Base-by-base conservation (phyloP, 805 yeast genomes). In the Wickerhamiella sorbophila region DNA sequence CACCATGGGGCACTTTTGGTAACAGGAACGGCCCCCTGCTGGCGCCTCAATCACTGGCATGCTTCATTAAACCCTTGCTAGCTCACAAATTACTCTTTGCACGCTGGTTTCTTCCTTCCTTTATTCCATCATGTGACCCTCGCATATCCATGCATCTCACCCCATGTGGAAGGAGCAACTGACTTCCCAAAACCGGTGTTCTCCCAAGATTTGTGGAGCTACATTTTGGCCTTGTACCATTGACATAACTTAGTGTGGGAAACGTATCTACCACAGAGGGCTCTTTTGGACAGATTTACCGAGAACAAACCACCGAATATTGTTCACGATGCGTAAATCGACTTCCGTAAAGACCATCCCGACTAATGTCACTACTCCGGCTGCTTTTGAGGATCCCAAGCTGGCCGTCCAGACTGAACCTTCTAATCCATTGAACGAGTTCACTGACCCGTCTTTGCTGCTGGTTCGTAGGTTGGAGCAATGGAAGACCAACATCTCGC, bases 381-480 rank as follows among this genome's bases (percentile, higher is more conserved):
- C 20, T 6, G 12, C 18, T n/a, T 16, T 10, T 10, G 19, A 16
- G 5, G 14, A n/a, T 15, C 16, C 36, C 4, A 16, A 19, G 19
- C 16, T 33, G 21, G 33, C 45, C 12, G 33, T 41, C 36, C 40
- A 38, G 36, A 27, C 19, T 19, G 31, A 33, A 19, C 22, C 14
- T n/a, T 36, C 45, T 18, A 44, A 45, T 34, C 43, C 47, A 4
- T 20, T 46, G 20, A 38, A 38, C 33, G 45, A 45, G 24, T 44
- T 39, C 22, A 38, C 34, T 32, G 66, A 64, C 39, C 64, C 67
- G 21, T 56, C 65, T n/a, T 43, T 47, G 17, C 42, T 59, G 18
- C 53, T 63, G 29, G 42, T 58, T 18, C 47, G 48, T 16, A 55
- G 68, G 6, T 52, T 63, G 36, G 64, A 61, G 35, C 50, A 55